Conservation (phyloP, 306 rosid genomes). For the Canavalia ensiformis region DNA sequence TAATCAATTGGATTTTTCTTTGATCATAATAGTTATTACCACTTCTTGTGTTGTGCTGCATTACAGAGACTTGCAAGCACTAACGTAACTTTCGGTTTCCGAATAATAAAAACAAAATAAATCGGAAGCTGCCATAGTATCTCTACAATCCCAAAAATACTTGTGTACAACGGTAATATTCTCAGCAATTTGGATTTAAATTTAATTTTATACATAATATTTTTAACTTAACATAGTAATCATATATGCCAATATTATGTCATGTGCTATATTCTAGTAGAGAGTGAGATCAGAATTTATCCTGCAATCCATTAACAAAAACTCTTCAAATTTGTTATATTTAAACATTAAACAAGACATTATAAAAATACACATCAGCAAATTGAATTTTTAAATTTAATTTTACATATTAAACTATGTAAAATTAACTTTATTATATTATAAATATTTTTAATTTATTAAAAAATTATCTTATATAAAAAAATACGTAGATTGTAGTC, state of each 20-base stretch:
- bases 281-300: neutral
- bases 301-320: neutral
- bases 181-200: neutral
- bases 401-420: no score
- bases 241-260: neutral
- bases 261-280: neutral
- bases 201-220: neutral
- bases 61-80: neutral
- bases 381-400: no score
- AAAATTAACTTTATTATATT: no score
- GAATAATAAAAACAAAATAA: neutral
- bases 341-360: neutral
- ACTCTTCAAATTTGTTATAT: neutral
- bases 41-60: neutral
- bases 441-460: no score
- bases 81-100: neutral
- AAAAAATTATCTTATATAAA: no score
- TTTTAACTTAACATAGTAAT: neutral
- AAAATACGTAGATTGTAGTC: no score
- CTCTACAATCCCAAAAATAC: neutral
- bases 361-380: no score
- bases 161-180: conserved; percentile 22
- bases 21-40: neutral
- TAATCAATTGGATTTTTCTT: neutral
- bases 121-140: no score